Base-by-base conservation (phyloP, 2,329 filamentous ascomycete genomes). In the Trichophyton rubrum region DNA sequence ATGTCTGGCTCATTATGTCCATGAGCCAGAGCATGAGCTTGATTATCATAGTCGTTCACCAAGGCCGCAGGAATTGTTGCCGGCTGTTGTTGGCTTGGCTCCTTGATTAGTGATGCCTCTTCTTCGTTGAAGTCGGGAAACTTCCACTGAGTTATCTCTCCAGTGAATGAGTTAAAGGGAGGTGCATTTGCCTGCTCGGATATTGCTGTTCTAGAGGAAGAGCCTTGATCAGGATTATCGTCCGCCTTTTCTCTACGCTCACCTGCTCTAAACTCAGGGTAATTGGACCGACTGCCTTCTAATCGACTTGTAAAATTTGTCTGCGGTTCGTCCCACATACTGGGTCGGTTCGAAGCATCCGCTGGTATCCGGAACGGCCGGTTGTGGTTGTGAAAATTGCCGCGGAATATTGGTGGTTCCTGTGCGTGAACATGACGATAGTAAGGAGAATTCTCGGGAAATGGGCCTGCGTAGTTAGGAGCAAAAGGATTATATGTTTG, bases 401-500 rank as follows among this genome's bases (percentile, higher is more conserved):
- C 51, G 9, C 15, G 51, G n/a, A 35, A 55, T 55, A 33, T 55
- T 35, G 13, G 51, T 7, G 51, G 13, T 7, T 55, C 51, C n/a
- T 20, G 51, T 13, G 8, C 51, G 8, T 27, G 51, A 35, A 4
- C 27, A 27, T 24, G 30, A 5, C 7, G 27, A 13, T 13, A n/a
- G 15, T 35, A 35, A 9, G 51, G 15, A 11, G 51, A 17, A 17
- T 35, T 55, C 3, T 55, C 51, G 15, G 51, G 51, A 11, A 35
- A 55, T 35, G 27, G 13, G 24, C 51, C 51, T 9, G n/a, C n/a
- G 27, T 55, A 55, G 13, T 55, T 55, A 3, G 51, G 51, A 9
- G 51, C 51, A 55, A 55, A 55, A 24, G 51, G 51, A 17, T 55
- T 55, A 55, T 8, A 55, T 17, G 51, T 55, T 35, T 55, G 51